These are phyloP conservation scores for Alloascoidea africana DNA, from an alignment of 805 yeast genomes.

Conservation along the genomic window DNA sequence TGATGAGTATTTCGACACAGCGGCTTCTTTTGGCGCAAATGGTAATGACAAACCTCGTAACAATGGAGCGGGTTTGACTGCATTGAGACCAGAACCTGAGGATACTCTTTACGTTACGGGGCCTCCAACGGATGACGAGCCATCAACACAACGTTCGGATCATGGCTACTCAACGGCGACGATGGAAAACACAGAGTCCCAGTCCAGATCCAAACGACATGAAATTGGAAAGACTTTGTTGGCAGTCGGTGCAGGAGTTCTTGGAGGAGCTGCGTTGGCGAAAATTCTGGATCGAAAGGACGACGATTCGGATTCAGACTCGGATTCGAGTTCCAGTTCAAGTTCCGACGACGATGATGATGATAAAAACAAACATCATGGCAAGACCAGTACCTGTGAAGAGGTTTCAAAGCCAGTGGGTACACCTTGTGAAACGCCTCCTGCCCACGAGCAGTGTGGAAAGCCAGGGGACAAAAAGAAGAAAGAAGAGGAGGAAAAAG, in stretches of 20 bases:
- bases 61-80: too few species aligned
- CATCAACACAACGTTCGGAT: not conserved
- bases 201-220: not conserved
- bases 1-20: too few species aligned
- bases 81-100: too few species aligned
- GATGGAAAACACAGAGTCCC: not conserved
- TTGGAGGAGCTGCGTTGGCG: not conserved
- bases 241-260: not conserved
- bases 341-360: not conserved
- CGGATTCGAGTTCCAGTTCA: not conserved
- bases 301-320: not conserved
- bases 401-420: too few species aligned
- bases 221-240: not conserved
- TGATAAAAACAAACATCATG: not conserved
- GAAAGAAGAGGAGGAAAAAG: too few species aligned
- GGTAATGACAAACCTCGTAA: not conserved
- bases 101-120: not conserved
- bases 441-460: not conserved
- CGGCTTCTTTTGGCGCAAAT: too few species aligned
- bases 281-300: not conserved
- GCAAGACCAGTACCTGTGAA: too few species aligned
- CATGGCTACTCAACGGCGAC: slow-evolving; percentile 1
- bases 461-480: too few species aligned
- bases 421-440: too few species aligned
- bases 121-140: not conserved